phyloP scores from a whole-genome alignment of 805 yeast species.

The Metschnikowia anglica region DNA sequence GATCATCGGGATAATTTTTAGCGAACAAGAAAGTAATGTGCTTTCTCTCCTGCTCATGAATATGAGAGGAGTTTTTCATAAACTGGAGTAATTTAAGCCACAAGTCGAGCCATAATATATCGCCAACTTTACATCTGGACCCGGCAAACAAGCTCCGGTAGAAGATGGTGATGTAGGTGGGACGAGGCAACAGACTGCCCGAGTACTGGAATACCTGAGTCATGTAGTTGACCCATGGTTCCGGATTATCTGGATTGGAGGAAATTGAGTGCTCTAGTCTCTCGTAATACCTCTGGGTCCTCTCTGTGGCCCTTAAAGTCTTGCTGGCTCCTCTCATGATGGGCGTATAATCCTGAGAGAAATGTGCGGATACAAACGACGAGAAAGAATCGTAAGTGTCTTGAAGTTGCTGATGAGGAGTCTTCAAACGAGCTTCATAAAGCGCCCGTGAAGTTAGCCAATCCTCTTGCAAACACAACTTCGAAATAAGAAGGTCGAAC shows the following conservation, averaged over 20 bases:
- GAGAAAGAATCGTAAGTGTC: slow-evolving; percentile 43
- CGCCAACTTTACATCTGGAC: slow-evolving; percentile 3
- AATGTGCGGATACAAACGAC: slow-evolving; percentile 35
- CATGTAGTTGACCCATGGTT: slow-evolving; percentile 37
- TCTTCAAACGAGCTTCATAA: slow-evolving; percentile 32
- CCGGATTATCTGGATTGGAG: slow-evolving; percentile 15
- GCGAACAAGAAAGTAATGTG: background rate
- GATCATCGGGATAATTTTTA: background rate
- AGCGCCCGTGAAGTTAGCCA: slow-evolving; percentile 23
- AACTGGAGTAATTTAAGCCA: slow-evolving; percentile 7
- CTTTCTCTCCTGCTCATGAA: background rate
- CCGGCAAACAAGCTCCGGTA: slow-evolving; percentile 23
- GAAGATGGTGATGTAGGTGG: slow-evolving; percentile 19
- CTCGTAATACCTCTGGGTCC: slow-evolving; percentile 33
- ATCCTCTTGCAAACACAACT: slow-evolving; percentile 7
- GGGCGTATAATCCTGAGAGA: slow-evolving; percentile 28
- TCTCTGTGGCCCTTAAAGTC: slow-evolving; percentile 28
- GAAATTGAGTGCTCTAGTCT: slow-evolving; percentile 30
- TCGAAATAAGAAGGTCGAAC: slow-evolving; percentile 22
- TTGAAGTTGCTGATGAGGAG: slow-evolving; percentile 44
- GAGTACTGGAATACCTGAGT: slow-evolving; percentile 26
- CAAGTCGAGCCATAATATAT: slow-evolving; percentile 12
- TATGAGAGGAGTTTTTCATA: background rate
- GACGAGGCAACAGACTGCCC: background rate
- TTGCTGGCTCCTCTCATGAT: slow-evolving; percentile 39